phyloP scores from a whole-genome alignment of 352 stramenopile species.

The Globisporangium nunn region DNA sequence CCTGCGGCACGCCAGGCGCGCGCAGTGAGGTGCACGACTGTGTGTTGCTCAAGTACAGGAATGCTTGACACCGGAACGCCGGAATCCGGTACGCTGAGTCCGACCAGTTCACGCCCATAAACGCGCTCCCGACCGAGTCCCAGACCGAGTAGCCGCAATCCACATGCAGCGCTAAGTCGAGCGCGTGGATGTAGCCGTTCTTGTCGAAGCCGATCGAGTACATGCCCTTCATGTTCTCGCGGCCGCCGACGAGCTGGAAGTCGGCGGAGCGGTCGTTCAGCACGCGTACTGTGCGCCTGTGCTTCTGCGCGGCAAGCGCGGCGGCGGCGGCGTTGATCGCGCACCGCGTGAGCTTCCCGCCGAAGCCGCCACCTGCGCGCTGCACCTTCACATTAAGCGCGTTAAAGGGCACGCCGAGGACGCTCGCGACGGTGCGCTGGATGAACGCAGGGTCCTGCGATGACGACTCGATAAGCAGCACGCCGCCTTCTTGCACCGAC shows the following conservation, averaged over 20 bases:
- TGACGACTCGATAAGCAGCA: constrained; percentile 88
- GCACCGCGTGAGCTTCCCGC: constrained; percentile 93
- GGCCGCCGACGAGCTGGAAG: constrained; percentile 90
- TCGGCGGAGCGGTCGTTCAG: constrained; percentile 92
- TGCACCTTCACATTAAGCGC: constrained; percentile 91
- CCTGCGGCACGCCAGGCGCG: constrained; percentile 93
- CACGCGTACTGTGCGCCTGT: constrained; percentile 87
- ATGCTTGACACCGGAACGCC: constrained; percentile 82
- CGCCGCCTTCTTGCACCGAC: constrained; percentile 78
- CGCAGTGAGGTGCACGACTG: constrained; percentile 93
- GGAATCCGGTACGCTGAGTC: constrained; percentile 94
- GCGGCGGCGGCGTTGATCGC: constrained; percentile 89
- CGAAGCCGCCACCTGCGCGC: constrained; percentile 94
- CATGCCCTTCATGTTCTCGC: constrained; percentile 91
- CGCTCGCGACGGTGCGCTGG: constrained; percentile 82
- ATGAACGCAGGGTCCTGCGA: constrained; percentile 93
- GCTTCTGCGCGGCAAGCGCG: constrained; percentile 85
- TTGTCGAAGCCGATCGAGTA: constrained; percentile 88
- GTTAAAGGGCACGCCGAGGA: constrained; percentile 85
- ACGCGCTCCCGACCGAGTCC: constrained; percentile 89
- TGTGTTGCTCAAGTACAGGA: constrained; percentile 91
- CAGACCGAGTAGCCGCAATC: constrained; percentile 94
- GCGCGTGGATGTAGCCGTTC: constrained; percentile 82
- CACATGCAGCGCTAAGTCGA: constrained; percentile 91
- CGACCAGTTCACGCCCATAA: constrained; percentile 92